These are phyloP conservation scores for Chenopodium berlandieri DNA, from an alignment of 148 eudicot genomes.

Conservation along the genomic window DNA sequence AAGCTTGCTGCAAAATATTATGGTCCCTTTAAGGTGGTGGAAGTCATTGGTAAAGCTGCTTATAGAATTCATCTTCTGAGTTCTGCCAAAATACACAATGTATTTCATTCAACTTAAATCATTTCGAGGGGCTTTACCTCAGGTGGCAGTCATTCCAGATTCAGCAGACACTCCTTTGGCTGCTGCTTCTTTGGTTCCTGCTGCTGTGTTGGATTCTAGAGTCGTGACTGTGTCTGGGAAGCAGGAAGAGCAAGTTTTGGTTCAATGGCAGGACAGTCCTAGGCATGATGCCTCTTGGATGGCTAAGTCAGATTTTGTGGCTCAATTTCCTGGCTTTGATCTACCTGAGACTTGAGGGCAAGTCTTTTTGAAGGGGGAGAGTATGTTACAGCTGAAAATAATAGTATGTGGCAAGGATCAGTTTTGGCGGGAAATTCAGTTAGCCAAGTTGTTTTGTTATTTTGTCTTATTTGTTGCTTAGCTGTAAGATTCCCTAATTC, in stretches of 20 bases:
- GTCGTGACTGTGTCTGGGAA: no score
- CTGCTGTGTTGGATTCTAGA: neutral
- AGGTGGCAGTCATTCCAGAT: no score
- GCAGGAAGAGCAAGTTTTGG: no score
- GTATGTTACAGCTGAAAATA: no score
- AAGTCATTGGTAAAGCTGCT: neutral
- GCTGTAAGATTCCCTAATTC: no score
- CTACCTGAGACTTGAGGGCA: no score
- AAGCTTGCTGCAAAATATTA: neutral
- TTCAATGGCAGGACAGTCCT: neutral
- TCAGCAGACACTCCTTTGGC: neutral
- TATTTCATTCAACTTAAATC: neutral
- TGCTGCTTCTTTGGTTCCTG: neutral
- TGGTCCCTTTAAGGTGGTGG: neutral
- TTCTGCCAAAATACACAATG: neutral
- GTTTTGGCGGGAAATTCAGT: no score
- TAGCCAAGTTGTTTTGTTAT: no score
- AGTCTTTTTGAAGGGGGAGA: no score
- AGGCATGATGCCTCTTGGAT: neutral
- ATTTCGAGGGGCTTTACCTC: neutral
- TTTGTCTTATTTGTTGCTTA: no score
- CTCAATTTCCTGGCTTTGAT: neutral
- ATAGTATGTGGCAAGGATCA: no score
- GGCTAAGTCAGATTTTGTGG: neutral
- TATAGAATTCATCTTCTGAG: neutral